Conservation (phyloP, 768 basidiomycete species). For the Termitomyces sp. region DNA sequence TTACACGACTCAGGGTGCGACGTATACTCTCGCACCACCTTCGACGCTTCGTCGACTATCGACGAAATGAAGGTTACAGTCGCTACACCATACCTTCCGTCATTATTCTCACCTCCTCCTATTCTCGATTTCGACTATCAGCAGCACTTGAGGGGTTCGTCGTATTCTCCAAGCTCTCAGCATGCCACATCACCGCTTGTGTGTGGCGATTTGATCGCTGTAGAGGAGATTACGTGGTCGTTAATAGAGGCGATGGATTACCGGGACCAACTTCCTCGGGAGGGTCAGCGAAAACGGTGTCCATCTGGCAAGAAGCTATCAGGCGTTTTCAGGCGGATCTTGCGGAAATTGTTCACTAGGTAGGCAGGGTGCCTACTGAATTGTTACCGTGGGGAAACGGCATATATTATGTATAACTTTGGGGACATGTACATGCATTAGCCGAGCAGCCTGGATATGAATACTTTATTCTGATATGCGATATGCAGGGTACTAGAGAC, state of each 20-base stretch:
- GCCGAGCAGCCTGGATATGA: background rate
- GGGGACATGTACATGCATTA: background rate
- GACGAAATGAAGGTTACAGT: background rate
- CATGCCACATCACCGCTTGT: background rate
- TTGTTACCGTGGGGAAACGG: background rate
- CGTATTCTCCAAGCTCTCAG: background rate
- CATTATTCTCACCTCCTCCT: constrained; percentile 6
- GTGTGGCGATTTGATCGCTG: background rate
- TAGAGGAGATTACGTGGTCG: constrained; percentile 23
- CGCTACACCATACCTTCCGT: background rate
- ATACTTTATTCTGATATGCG: background rate
- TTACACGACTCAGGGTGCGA: constrained; percentile 1
- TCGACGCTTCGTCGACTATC: background rate
- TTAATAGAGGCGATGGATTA: constrained; percentile 25
- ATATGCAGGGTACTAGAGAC: background rate
- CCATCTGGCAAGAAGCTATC: background rate
- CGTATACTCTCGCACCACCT: background rate
- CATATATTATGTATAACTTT: background rate
- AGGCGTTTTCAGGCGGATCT: constrained; percentile 1
- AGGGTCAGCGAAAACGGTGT: background rate
- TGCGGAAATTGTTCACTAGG: constrained; percentile 5
- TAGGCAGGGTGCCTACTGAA: background rate
- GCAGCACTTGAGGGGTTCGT: background rate
- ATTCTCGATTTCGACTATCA: background rate
- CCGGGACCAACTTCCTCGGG: constrained; percentile 12